Base-by-base conservation (phyloP, 2,329 filamentous ascomycete species). In the Bipolaris gigantea region DNA sequence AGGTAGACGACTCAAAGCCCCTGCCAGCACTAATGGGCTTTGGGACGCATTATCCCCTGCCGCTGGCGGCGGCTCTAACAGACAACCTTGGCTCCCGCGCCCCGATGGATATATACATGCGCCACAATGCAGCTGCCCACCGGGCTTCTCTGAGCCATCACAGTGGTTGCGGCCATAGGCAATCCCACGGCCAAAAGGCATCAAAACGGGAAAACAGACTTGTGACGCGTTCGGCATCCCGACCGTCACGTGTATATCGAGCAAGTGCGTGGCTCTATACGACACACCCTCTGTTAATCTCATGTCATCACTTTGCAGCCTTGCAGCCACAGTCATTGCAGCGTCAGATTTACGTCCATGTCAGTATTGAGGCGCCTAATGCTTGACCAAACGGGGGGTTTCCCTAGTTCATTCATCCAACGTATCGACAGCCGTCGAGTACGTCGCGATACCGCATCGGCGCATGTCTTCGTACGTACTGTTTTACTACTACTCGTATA, bases 21-120 rank as follows among this genome's bases (percentile, higher is more conserved):
- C 38, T 30, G 23, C 23, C 38, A 16, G 16, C 32, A 30, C 42
- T 38, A 34, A 25, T 30, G 10, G 27, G 23, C 33, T 43, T 21
- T 33, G 33, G 40, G 41, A 35, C 15, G 36, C 42, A 36, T 33
- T 19, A 42, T 7, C 21, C 43, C 53, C 33, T 30, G 39, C 42
- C 27, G 27, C 35, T 8, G 25, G 25, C 25, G 45, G 43, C 52
- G 43, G 48, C 33, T 19, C 43, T 55, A 42, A 38, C 33, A 50
- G 38, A 39, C 42, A 42, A 27, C 33, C 21, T 25, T 41, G 30
- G n/a, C 34, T 34, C 36, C 43, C 44, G 34, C 41, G 38, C 23
- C 8, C 19, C 21, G 3, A 16, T 27, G 39, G 39, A 46, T 18
- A 35, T 33, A 36, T 25, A 9, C 43, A 16, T 36, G 43, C 32